Base-by-base conservation (phyloP, 495 filamentous ascomycete genomes). In the Chaetomium fimeti region DNA sequence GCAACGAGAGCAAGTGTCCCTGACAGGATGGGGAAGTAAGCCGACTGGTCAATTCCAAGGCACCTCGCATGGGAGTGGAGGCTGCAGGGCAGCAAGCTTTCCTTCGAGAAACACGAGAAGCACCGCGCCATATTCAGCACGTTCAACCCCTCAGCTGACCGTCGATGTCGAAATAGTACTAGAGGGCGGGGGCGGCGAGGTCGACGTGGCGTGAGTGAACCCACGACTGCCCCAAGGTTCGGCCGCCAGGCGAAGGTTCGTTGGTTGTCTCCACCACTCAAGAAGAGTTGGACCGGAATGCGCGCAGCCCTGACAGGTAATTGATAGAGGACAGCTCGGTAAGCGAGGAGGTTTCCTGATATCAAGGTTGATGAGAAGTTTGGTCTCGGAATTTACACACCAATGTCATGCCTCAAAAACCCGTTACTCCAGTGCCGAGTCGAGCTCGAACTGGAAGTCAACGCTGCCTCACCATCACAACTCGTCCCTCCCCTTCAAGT, bases 401-500 rank as follows among this genome's bases (percentile, higher is more conserved):
- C 40, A 43, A 16, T 2, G 4, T 1, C 13, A 18, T 43, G 18
- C 40, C 16, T 18, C 5, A 43, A 43, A 15, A 2, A 18, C 40
- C 2, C 40, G 3, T 11, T 36, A 36, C 32, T 11, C 3, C 29
- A 32, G 12, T 36, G 32, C 8, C 8, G 12, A 36, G 8, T 36
- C 32, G 32, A 36, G 5, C 11, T 42, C 2, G n/a, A 40, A 24
- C 20, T 1, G n/a, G 11, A 8, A 29, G 11, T 11, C 5, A 5
- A 42, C n/a, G 38, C 20, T 24, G 2, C 1, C 22, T 40, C n/a
- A n/a, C n/a, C n/a, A 24, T 58, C 27, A 75, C 15, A 76, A 53
- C 56, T 75, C 73, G 18, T 71, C 69, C 45, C 59, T 73, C 9
- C 4, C 63, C 22, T 29, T 36, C 13, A 61, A 18, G 0, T 53